Percentiles rank a stretch among this genome's conserved stretches.
Evolutionary conservation across 495 filamentous ascomycete species (phyloP).

Genomic region (Penicillium malachiteum): DNA sequence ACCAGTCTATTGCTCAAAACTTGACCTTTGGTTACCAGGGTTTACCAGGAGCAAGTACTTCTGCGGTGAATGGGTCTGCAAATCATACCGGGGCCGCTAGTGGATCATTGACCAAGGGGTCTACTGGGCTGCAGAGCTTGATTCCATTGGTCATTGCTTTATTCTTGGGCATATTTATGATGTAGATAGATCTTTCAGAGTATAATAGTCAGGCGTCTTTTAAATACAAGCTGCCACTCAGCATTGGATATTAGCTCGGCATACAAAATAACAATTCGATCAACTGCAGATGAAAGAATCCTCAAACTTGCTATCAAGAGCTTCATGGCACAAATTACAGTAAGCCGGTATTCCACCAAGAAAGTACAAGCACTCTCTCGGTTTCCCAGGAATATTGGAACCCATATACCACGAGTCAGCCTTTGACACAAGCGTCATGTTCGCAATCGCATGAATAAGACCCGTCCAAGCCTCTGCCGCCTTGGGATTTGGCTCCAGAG

Average conservation of each 20-base stretch:
- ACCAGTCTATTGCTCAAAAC: constrained; percentile 60
- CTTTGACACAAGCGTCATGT: constrained; percentile 46
- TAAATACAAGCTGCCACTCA: no score
- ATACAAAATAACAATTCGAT: neutral
- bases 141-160: constrained; percentile 14
- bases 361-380: constrained; percentile 42
- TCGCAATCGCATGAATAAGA: constrained; percentile 33
- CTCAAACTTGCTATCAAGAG: neutral
- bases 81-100: constrained; percentile 20
- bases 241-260: neutral
- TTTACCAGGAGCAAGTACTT: constrained; percentile 34
- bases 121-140: constrained; percentile 6
- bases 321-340: constrained; percentile 6
- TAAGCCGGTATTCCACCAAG: constrained; percentile 24
- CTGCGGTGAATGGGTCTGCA: constrained; percentile 15
- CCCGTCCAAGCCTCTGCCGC: constrained; percentile 47
- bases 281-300: neutral
- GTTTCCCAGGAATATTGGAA: constrained; percentile 48
- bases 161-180: constrained; percentile 10
- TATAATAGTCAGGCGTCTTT: no score
- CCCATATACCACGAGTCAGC: constrained; percentile 37
- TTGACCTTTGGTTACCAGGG: constrained; percentile 69
- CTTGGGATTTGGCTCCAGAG: constrained; percentile 38
- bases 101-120: constrained; percentile 1
- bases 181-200: neutral